A percentile compares a stretch with the other conserved stretches of the same genome.
Conservation (phyloP, 1,284 basidiomycete genomes). For the Cerrena zonata region DNA sequence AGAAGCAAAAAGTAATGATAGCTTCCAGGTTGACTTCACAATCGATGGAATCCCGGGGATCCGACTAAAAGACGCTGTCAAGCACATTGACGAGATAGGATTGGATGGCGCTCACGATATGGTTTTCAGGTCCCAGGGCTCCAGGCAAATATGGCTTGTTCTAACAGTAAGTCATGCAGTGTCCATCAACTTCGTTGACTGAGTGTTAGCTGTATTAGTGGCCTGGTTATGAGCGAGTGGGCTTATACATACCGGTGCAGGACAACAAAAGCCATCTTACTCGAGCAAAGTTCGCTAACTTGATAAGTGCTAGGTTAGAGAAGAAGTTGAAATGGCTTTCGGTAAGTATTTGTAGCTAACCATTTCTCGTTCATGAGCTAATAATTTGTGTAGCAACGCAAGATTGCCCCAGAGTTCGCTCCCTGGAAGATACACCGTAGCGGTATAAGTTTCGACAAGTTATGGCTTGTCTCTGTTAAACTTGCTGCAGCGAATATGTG, state of each 20-base stretch:
- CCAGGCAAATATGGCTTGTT: background rate
- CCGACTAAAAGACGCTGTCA: background rate
- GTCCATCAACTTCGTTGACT: background rate
- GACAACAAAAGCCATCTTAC: background rate
- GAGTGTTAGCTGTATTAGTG: background rate
- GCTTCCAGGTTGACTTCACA: background rate
- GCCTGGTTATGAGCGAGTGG: background rate
- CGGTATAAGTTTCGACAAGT: constrained; percentile 1
- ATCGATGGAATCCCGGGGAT: background rate
- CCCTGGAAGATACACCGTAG: background rate
- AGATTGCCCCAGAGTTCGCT: background rate
- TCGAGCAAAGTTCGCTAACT: background rate
- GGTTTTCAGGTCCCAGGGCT: background rate
- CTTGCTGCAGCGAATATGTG: constrained; percentile 7
- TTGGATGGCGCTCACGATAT: background rate
- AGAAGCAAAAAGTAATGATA: background rate
- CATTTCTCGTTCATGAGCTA: background rate
- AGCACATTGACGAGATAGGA: background rate
- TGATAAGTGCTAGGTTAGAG: background rate
- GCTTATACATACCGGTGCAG: background rate
- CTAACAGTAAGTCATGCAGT: background rate
- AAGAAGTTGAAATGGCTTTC: background rate
- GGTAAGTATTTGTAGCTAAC: background rate
- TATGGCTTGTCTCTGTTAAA: constrained; percentile 5
- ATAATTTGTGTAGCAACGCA: background rate